Percentiles rank a stretch among this genome's conserved stretches.
Evolutionary conservation across 2,329 filamentous ascomycete species (phyloP).

Genomic region (Trichoderma pleuroti): DNA sequence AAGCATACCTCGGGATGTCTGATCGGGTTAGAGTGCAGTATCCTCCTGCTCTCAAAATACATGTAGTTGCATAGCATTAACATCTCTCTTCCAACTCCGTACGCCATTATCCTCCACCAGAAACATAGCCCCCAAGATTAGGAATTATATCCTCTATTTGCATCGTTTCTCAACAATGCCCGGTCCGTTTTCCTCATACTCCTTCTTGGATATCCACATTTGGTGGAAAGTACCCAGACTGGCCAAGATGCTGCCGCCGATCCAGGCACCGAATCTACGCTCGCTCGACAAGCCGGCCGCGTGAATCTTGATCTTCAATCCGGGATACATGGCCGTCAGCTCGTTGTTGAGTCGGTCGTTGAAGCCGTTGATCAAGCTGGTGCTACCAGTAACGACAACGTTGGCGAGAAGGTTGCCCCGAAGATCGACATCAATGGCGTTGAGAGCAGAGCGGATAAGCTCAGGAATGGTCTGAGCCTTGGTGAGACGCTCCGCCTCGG

Average conservation of each 20-base stretch:
- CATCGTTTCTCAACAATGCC: slow-evolving; percentile 94
- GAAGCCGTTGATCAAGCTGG: slow-evolving; percentile 84
- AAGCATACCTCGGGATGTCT: slow-evolving; percentile 3
- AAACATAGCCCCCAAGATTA: not conserved
- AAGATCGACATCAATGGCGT: slow-evolving; percentile 83
- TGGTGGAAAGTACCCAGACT: slow-evolving; percentile 98
- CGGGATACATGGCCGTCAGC: slow-evolving; percentile 75
- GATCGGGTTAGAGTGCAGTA: not conserved
- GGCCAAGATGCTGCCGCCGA: slow-evolving; percentile 91
- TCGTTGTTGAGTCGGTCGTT: slow-evolving; percentile 87
- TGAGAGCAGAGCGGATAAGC: slow-evolving; percentile 73
- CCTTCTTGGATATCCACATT: slow-evolving; percentile 98
- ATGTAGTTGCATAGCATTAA: slow-evolving; percentile 22
- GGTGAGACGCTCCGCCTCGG: slow-evolving; percentile 48
- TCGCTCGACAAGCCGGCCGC: slow-evolving; percentile 84
- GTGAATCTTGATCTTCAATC: slow-evolving; percentile 81
- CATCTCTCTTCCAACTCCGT: slow-evolving; percentile 34
- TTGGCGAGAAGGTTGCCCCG: slow-evolving; percentile 80
- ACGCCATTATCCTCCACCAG: slow-evolving; percentile 29
- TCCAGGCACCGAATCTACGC: slow-evolving; percentile 89
- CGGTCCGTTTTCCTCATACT: slow-evolving; percentile 92
- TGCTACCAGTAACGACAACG: slow-evolving; percentile 88
- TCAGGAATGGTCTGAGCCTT: slow-evolving; percentile 79
- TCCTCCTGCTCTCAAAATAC: not conserved
- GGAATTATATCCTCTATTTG: slow-evolving; percentile 56